Base-by-base conservation (phyloP, 2,329 filamentous ascomycete genomes). In the Stenocarpella maydis region DNA sequence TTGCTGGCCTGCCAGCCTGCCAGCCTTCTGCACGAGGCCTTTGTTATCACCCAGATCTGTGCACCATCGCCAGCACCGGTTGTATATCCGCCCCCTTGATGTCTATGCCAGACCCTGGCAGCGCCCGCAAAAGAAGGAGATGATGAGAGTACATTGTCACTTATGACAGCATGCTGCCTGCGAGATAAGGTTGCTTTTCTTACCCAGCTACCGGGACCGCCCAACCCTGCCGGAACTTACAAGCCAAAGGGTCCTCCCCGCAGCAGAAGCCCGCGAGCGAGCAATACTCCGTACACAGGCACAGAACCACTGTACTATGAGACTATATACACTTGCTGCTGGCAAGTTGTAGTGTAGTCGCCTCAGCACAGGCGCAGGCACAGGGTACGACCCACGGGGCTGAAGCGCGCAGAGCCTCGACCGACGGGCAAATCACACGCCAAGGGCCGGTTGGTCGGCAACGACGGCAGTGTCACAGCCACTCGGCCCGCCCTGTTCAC, bases 401-500 rank as follows among this genome's bases (percentile, higher is more conserved):
- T 63, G 28, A 63, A 63, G 43, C 58, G 58, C 58, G 58, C 58
- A 63, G 58, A 63, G 58, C 58, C 58, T 63, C 58, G 58, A 63
- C 49, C 58, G 43, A 63, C 58, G 28, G 58, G 58, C 58, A 49
- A 63, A 63, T 63, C 58, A 63, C 43, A 49, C 58, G 58, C 58
- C 58, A 63, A 63, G 58, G 41, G 43, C 58, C 58, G 43, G 58
- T 49, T 63, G 28, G 43, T 63, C 58, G 58, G 58, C 19, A 63
- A 63, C 7, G 43, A 63, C 58, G 58, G 58, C 58, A 63, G n/a
- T 37, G 58, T 63, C 14, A 43, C 58, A 63, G 58, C 58, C 58
- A 63, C 28, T 49, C 58, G 58, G 58, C 58, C 58, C 58, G 58
- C 58, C 37, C 43, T 37, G 31, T 9, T n/a, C n/a, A n/a, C 3